Conservation (phyloP, 768 basidiomycete genomes). For the Rhodotorula diobovata region DNA sequence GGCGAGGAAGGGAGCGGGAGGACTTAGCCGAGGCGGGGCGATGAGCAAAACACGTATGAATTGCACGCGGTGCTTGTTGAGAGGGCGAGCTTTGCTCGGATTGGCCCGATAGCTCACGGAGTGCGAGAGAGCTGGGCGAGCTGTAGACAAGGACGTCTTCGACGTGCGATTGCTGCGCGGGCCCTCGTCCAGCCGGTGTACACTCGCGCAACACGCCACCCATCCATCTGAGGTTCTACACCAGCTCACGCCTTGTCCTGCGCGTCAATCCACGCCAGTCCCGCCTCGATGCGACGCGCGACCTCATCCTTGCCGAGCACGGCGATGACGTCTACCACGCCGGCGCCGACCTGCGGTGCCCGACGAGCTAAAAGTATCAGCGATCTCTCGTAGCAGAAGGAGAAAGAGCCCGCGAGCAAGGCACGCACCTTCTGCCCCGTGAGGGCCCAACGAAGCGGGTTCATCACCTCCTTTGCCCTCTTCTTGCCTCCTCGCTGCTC, state of each 20-base stretch:
- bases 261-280: constrained; percentile 3
- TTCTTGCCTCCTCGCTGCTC: background rate
- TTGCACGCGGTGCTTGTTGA: too few relatives aligned
- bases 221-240: too few relatives aligned
- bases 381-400: too few relatives aligned
- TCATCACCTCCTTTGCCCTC: constrained; percentile 5
- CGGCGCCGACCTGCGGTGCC: background rate
- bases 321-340: background rate
- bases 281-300: background rate
- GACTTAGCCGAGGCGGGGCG: too few relatives aligned
- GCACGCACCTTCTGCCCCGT: background rate
- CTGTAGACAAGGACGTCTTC: too few relatives aligned
- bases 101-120: too few relatives aligned
- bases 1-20: background rate
- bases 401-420: too few relatives aligned
- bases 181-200: too few relatives aligned
- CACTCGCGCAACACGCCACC: background rate
- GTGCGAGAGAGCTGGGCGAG: too few relatives aligned
- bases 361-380: background rate
- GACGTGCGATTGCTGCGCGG: background rate
- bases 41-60: too few relatives aligned
- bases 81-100: too few relatives aligned
- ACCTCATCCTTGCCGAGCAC: constrained; percentile 9
- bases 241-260: background rate
- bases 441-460: background rate